Percentiles rank a stretch among this genome's conserved stretches.
Evolutionary conservation across 78 protist genomes (phyloP).

Genomic region (Polysphondylium violaceum): DNA sequence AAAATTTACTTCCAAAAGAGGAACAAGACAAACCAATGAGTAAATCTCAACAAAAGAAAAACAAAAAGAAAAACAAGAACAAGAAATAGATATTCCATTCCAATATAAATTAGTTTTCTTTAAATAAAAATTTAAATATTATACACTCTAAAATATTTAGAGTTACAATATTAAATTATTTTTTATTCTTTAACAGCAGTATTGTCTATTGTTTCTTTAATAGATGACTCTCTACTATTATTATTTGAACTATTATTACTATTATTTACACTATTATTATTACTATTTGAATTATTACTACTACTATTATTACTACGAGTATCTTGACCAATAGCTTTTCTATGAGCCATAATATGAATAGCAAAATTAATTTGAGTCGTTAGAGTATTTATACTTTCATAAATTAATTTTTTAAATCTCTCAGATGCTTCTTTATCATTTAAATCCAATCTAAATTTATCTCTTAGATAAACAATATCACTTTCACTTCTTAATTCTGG

Average conservation of each 20-base stretch:
- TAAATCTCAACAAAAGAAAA: too few relatives aligned
- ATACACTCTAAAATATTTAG: too few relatives aligned
- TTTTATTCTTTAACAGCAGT: too few relatives aligned
- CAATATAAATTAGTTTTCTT: too few relatives aligned
- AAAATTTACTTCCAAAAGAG: too few relatives aligned
- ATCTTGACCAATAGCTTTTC: neutral
- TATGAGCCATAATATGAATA: slow-evolving; percentile 57
- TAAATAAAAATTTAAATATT: too few relatives aligned
- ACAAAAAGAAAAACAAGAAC: too few relatives aligned
- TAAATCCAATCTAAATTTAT: slow-evolving; percentile 77
- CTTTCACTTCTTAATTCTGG: slow-evolving; percentile 91
- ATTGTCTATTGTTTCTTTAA: too few relatives aligned
- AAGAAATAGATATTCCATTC: too few relatives aligned
- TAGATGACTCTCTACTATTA: too few relatives aligned
- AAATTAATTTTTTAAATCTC: slow-evolving; percentile 61
- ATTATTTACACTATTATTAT: neutral
- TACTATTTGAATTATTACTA: neutral
- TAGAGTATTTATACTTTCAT: slow-evolving; percentile 55
- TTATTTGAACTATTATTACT: neutral
- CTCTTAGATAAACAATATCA: slow-evolving; percentile 88
- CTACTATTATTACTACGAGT: neutral
- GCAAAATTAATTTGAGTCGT: slow-evolving; percentile 78
- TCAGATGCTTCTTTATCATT: slow-evolving; percentile 82
- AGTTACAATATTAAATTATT: too few relatives aligned
- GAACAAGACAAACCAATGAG: too few relatives aligned